Evolutionary conservation across 225 moss, liverwort and hornwort species (phyloP), one percentile per base, ranked within the genome.

Genomic region (Anthoceros angustus): DNA sequence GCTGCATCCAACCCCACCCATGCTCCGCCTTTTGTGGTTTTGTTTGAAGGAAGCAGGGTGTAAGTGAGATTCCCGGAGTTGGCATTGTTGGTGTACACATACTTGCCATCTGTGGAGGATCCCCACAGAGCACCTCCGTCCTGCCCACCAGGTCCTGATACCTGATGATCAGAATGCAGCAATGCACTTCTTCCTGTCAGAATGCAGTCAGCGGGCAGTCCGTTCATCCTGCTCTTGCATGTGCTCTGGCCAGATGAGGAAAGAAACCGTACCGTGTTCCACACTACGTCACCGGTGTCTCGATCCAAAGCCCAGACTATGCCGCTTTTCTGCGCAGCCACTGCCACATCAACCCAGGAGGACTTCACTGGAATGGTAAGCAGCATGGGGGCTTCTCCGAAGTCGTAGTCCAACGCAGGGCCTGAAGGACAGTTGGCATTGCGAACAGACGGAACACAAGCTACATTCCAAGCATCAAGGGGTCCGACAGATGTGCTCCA

Each of bases 351-450:
- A 8, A 16, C 20, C 25, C 21, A 2, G 41, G n/a, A 2, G 4
- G 2, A 43, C 6, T 23, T 42, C 68, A 63, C 23, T 71, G 42
- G 42, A 71, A 72, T 55, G 55, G 55, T 55, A 12, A 55, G 55
- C 55, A 55, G 4, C 55, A 55, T 55, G 55, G 55, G 55, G 14
- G 63, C 63, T 64, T 78, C 74, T 10, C 80, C 80, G 55, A 55
- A 55, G 55, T 55, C 32, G 32, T 32, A 32, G 32, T 32, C 32
- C 4, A 15, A 20, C 23, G 8, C 55, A 20, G 55, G 55, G 55
- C 55, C 55, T 8, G 55, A 0, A 23, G 55, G 55, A 23, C 55
- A 55, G 55, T 55, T 55, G 55, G 55, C n/a, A 8, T 8, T 15
- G 55, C 23, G n/a, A 7, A 8, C n/a, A 11, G 55, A 18, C 55